Percentiles rank a stretch among this genome's conserved stretches.
phyloP scores from a whole-genome alignment of 2,329 filamentous ascomycete species.

The Xylaria sp. region DNA sequence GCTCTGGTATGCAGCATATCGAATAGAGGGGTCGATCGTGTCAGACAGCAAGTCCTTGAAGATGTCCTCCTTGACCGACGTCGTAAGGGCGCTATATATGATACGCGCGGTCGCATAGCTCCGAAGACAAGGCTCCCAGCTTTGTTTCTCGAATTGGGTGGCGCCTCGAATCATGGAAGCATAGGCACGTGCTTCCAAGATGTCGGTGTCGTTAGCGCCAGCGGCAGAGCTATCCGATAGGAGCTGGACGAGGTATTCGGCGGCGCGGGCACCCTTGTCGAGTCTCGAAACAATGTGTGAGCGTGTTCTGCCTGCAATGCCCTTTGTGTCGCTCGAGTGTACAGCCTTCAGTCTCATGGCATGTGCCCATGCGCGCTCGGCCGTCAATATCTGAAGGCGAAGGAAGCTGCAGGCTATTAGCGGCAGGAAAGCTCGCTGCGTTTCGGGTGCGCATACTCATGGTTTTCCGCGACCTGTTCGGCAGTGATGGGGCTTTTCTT shows the following conservation, averaged over 20 bases:
- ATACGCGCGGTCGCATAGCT: constrained; percentile 77
- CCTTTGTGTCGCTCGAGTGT: constrained; percentile 78
- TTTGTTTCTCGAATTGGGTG: constrained; percentile 82
- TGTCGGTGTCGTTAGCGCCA: constrained; percentile 68
- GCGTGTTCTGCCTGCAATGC: constrained; percentile 76
- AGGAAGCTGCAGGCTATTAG: constrained; percentile 60
- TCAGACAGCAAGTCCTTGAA: constrained; percentile 85
- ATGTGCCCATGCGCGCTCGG: constrained; percentile 92
- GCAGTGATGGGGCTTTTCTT: constrained; percentile 71
- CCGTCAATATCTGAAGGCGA: constrained; percentile 78
- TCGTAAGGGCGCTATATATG: constrained; percentile 77
- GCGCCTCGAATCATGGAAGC: constrained; percentile 75
- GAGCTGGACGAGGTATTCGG: constrained; percentile 67
- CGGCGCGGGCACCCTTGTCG: constrained; percentile 74
- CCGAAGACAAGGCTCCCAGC: constrained; percentile 77
- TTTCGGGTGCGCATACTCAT: constrained; percentile 63
- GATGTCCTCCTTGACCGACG: constrained; percentile 68
- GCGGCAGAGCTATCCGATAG: constrained; percentile 66
- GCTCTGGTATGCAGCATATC: constrained; percentile 91
- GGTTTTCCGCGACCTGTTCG: constrained; percentile 72
- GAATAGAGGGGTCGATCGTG: constrained; percentile 89
- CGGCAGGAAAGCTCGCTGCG: constrained; percentile 1
- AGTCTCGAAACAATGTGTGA: constrained; percentile 88
- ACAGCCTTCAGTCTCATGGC: constrained; percentile 91
- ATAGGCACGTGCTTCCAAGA: constrained; percentile 87